phyloP scores from a whole-genome alignment of 2,329 filamentous ascomycete genomes.

The Sporothrix schenckii region DNA sequence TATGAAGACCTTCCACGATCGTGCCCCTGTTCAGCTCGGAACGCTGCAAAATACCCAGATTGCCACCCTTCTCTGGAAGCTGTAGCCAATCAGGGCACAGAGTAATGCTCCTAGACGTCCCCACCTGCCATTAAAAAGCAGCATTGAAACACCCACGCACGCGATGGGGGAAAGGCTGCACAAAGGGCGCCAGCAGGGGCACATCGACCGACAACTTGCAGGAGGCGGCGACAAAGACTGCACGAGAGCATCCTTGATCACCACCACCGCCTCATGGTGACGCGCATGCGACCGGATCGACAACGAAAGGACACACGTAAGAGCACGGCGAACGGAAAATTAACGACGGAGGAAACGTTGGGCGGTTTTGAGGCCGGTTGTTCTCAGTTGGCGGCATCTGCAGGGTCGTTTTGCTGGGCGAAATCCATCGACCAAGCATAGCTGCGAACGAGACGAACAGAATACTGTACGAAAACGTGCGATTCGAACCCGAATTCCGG shows the following conservation, averaged over 20 bases:
- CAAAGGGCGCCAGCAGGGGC: constrained; percentile 1
- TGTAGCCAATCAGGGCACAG: constrained; percentile 24
- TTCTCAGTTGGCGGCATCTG: background rate
- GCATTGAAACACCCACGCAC: constrained; percentile 29
- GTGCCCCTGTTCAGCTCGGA: background rate
- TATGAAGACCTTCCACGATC: background rate
- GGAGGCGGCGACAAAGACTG: background rate
- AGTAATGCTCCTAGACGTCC: background rate
- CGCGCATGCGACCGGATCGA: background rate
- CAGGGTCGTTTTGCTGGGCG: background rate
- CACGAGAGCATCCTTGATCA: background rate
- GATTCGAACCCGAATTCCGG: background rate
- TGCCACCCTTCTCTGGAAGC: background rate
- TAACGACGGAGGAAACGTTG: background rate
- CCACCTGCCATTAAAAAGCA: constrained; percentile 31
- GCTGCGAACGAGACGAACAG: background rate
- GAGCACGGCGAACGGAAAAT: background rate
- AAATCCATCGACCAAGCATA: background rate
- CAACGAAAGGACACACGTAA: background rate
- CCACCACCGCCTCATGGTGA: background rate
- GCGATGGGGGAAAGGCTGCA: constrained; percentile 5
- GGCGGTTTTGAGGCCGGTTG: background rate
- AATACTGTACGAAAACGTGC: background rate
- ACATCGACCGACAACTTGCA: constrained; percentile 22
- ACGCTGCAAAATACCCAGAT: constrained; percentile 9